phyloP scores from a whole-genome alignment of 768 basidiomycete species.

The Mycena vitilis region DNA sequence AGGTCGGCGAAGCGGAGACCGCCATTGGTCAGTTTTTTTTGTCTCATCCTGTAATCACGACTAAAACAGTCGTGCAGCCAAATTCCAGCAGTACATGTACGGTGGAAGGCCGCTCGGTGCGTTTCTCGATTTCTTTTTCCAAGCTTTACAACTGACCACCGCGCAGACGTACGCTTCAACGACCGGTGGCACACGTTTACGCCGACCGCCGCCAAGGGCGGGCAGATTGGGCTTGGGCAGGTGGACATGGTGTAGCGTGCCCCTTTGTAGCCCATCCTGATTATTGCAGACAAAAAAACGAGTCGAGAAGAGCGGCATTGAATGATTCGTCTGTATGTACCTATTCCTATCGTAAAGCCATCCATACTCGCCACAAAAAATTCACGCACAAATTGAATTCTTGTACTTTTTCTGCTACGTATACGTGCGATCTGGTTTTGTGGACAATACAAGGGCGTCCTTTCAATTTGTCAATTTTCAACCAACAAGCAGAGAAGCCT shows the following conservation, averaged over 20 bases:
- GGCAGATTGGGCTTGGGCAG: slow-evolving; percentile 75
- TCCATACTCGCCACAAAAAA: slow-evolving; percentile 2
- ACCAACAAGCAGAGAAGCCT: too few relatives aligned
- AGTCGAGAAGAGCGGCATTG: neutral
- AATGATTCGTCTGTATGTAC: slow-evolving; percentile 4
- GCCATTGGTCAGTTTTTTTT: slow-evolving; percentile 75
- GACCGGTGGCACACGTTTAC: slow-evolving; percentile 96
- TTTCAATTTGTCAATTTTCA: too few relatives aligned
- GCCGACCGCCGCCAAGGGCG: slow-evolving; percentile 89
- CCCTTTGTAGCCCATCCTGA: neutral
- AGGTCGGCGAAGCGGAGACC: slow-evolving; percentile 90
- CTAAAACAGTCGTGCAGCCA: too few relatives aligned
- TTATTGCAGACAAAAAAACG: neutral
- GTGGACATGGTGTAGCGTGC: slow-evolving; percentile 54
- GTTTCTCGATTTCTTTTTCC: slow-evolving; percentile 39
- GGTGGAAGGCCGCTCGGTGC: slow-evolving; percentile 88
- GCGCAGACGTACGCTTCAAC: slow-evolving; percentile 90
- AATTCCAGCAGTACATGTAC: slow-evolving; percentile 97
- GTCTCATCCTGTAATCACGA: too few relatives aligned
- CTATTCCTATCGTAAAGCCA: slow-evolving; percentile 5
- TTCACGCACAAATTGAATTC: neutral
- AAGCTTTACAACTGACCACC: slow-evolving; percentile 9
- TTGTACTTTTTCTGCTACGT: neutral
- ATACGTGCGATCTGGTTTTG: too few relatives aligned
- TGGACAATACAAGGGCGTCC: too few relatives aligned